Conservation (phyloP, 768 basidiomycete genomes). For the Mrakia blollopis region DNA sequence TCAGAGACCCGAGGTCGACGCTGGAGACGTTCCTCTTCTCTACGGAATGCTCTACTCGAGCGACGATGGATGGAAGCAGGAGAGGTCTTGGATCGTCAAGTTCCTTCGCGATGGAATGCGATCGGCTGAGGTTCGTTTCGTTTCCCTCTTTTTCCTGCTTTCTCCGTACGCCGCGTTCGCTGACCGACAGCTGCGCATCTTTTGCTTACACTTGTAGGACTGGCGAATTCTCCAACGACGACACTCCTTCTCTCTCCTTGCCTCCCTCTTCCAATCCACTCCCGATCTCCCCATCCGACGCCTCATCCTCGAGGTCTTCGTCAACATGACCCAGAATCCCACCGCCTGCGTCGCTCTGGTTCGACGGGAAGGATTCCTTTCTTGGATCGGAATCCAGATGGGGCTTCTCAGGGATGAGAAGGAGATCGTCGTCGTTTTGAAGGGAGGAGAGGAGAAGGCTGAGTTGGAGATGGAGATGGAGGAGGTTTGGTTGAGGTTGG, state of each 20-base stretch:
- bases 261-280: constrained; percentile 71
- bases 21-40: constrained; percentile 79
- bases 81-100: constrained; percentile 80
- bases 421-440: not conserved
- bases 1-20: constrained; percentile 77
- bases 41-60: constrained; percentile 80
- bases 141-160: not conserved
- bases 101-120: constrained; percentile 77
- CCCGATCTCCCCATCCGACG: constrained; percentile 54
- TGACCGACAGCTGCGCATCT: constrained; percentile 53
- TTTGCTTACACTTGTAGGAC: constrained; percentile 49
- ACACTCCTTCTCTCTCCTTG: constrained; percentile 82
- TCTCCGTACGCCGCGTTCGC: constrained; percentile 61
- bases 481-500: constrained; percentile 38
- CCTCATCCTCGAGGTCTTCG: constrained; percentile 67
- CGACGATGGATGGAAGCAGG: constrained; percentile 74
- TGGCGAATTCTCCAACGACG: constrained; percentile 75
- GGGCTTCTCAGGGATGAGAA: constrained; percentile 28
- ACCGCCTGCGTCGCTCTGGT: constrained; percentile 68
- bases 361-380: constrained; percentile 63
- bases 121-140: constrained; percentile 45
- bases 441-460: constrained; percentile 31
- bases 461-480: constrained; percentile 13
- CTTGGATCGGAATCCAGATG: constrained; percentile 79
- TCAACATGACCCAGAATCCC: constrained; percentile 64